Percentiles rank a stretch among this genome's conserved stretches.
phyloP scores from a whole-genome alignment of 2,329 filamentous ascomycete genomes.

The Esteya vermicola region DNA sequence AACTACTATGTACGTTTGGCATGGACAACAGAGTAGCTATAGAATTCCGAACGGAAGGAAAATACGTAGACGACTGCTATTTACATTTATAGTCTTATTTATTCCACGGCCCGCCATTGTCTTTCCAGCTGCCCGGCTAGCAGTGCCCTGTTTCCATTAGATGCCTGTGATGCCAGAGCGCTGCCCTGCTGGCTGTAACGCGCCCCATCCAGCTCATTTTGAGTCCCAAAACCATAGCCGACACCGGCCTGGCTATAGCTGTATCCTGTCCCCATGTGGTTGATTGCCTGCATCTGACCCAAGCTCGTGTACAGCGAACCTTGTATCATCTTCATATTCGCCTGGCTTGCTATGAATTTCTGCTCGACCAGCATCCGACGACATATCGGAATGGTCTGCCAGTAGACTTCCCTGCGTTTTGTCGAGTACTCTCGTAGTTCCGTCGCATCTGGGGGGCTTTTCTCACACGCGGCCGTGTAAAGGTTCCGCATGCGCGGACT shows the following conservation, averaged over 20 bases:
- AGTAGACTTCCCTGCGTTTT: conserved; percentile 17
- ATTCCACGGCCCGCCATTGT: conserved; percentile 5
- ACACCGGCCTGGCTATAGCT: conserved; percentile 4
- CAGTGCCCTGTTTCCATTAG: background rate
- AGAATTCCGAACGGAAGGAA: no score
- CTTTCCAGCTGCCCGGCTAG: conserved; percentile 1
- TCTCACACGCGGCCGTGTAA: conserved; percentile 15
- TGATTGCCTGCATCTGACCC: background rate
- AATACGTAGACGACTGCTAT: no score
- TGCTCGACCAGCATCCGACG: conserved; percentile 4
- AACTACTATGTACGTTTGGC: no score
- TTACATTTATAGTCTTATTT: no score
- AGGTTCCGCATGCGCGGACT: conserved; percentile 22
- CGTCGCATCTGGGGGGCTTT: conserved; percentile 10
- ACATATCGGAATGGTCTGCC: conserved; percentile 17
- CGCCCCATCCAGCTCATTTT: conserved; percentile 4
- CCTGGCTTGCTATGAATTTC: background rate
- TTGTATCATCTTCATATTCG: background rate
- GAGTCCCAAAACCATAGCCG: conserved; percentile 4
- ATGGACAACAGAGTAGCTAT: no score
- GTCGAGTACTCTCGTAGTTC: conserved; percentile 15
- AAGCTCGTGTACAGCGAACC: background rate
- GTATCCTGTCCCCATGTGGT: background rate
- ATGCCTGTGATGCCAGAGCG: background rate
- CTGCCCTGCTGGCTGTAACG: conserved; percentile 3